phyloP scores from a whole-genome alignment of 257 asterid species.

The Solanum chilense region DNA sequence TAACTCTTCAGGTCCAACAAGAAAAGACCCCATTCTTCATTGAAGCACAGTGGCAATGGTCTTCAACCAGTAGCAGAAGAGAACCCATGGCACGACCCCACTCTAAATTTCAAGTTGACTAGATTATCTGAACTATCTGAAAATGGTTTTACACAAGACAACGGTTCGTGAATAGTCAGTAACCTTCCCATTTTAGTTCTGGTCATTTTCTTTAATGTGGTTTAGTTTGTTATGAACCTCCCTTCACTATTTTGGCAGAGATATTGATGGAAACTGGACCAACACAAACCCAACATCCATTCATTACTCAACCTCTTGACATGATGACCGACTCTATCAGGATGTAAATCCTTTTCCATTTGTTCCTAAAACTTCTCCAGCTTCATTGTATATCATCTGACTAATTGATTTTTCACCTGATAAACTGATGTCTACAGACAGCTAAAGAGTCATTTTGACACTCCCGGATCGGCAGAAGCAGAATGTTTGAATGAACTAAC shows the following conservation, averaged over 20 bases:
- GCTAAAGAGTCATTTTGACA: conserved; percentile 79
- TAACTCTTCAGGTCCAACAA: conserved; percentile 44
- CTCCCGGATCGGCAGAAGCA: conserved; percentile 47
- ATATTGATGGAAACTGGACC: conserved; percentile 83
- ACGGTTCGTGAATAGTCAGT: conserved; percentile 17
- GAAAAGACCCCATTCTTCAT: conserved; percentile 56
- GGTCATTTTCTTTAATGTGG: neutral
- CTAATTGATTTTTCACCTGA: neutral
- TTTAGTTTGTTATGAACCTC: neutral
- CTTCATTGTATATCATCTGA: neutral
- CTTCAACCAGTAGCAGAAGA: conserved; percentile 88
- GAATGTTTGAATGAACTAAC: conserved; percentile 70
- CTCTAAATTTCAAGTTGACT: conserved; percentile 43
- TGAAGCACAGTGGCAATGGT: conserved; percentile 49
- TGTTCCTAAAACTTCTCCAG: neutral
- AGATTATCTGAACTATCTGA: conserved; percentile 31
- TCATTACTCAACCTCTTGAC: conserved; percentile 38
- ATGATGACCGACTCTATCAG: conserved; percentile 61
- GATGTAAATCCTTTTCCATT: conserved; percentile 28
- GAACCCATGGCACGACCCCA: conserved; percentile 39
- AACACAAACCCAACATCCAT: conserved; percentile 60
- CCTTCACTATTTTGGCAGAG: conserved; percentile 29
- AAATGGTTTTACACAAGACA: conserved; percentile 31
- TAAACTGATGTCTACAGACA: conserved; percentile 42
- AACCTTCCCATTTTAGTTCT: neutral